Percentiles rank a stretch among this genome's conserved stretches.
These are phyloP conservation scores for Brassica rapa DNA, from an alignment of 345 rosid species.

Conservation along the genomic window DNA sequence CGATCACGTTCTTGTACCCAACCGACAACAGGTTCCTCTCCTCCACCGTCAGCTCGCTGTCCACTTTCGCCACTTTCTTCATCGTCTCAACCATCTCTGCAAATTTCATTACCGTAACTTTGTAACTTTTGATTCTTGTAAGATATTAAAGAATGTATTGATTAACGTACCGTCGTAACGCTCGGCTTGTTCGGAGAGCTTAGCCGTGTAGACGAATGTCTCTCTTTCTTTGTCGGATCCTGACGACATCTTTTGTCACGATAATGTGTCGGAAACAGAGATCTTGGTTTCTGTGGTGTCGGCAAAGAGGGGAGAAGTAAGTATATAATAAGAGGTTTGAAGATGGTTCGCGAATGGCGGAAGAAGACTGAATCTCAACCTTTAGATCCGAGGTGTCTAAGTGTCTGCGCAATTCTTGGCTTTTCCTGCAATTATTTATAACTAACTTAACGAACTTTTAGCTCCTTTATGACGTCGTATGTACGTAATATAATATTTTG, in stretches of 20 bases:
- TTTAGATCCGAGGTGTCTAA: conserved; percentile 33
- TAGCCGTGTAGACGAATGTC: conserved; percentile 85
- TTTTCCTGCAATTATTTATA: conserved; percentile 14
- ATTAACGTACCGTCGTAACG: conserved; percentile 73
- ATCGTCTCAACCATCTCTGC: conserved; percentile 98
- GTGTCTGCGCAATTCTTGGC: conserved; percentile 32
- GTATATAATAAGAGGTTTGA: conserved; percentile 33
- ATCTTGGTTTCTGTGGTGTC: background rate
- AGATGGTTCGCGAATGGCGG: conserved; percentile 42
- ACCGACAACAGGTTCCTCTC: conserved; percentile 97
- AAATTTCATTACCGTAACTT: background rate
- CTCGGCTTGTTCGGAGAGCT: conserved; percentile 96
- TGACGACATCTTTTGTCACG: conserved; percentile 43
- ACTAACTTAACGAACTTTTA: conserved; percentile 31
- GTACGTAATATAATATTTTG: no score
- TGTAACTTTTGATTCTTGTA: background rate
- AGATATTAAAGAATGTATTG: background rate
- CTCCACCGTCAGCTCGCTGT: conserved; percentile 85
- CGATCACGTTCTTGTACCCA: conserved; percentile 89
- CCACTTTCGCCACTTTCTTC: conserved; percentile 79
- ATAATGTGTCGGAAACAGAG: conserved; percentile 16
- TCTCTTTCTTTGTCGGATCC: conserved; percentile 81
- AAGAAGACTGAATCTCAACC: conserved; percentile 66
- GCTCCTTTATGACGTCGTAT: background rate
- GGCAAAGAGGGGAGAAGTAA: conserved; percentile 22